phyloP scores from a whole-genome alignment of 2,329 filamentous ascomycete species.

The Thyridium curvatum region DNA sequence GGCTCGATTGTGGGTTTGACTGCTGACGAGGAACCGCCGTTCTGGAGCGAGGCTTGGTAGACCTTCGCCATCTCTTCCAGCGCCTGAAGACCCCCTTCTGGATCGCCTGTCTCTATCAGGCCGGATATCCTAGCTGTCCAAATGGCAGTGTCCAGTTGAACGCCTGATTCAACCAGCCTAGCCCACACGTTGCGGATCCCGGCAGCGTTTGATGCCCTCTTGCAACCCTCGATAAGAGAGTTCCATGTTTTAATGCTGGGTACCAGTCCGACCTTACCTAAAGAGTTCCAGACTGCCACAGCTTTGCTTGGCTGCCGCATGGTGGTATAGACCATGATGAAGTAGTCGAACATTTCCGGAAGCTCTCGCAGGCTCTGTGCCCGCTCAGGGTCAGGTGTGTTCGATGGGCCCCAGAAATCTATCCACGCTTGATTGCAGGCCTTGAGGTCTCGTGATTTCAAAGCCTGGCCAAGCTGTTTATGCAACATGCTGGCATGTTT shows the following conservation, averaged over 20 bases:
- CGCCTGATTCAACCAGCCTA: slow-evolving; percentile 49
- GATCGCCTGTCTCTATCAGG: slow-evolving; percentile 49
- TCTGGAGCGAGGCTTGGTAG: slow-evolving; percentile 40
- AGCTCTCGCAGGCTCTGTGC: slow-evolving; percentile 8
- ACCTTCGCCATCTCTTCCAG: slow-evolving; percentile 58
- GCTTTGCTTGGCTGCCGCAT: slow-evolving; percentile 20
- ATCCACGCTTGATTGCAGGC: slow-evolving; percentile 17
- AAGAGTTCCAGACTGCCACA: slow-evolving; percentile 30
- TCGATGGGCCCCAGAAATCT: slow-evolving; percentile 18
- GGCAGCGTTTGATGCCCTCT: slow-evolving; percentile 48
- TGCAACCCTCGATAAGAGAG: slow-evolving; percentile 66
- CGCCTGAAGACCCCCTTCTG: slow-evolving; percentile 52
- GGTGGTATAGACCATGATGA: slow-evolving; percentile 25
- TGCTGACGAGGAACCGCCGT: slow-evolving; percentile 18
- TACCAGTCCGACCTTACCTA: slow-evolving; percentile 40
- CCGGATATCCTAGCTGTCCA: slow-evolving; percentile 69
- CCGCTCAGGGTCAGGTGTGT: slow-evolving; percentile 9
- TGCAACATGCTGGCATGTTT: slow-evolving; percentile 9
- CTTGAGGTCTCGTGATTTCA: slow-evolving; percentile 15
- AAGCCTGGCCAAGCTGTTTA: slow-evolving; percentile 16
- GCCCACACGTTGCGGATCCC: slow-evolving; percentile 63
- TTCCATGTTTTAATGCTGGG: slow-evolving; percentile 65
- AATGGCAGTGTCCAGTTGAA: slow-evolving; percentile 55
- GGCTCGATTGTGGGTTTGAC: slow-evolving; percentile 56
- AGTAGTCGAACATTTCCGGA: slow-evolving; percentile 22